Base-by-base conservation (phyloP, 2,329 filamentous ascomycete species). In the Colletotrichum tofieldiae region DNA sequence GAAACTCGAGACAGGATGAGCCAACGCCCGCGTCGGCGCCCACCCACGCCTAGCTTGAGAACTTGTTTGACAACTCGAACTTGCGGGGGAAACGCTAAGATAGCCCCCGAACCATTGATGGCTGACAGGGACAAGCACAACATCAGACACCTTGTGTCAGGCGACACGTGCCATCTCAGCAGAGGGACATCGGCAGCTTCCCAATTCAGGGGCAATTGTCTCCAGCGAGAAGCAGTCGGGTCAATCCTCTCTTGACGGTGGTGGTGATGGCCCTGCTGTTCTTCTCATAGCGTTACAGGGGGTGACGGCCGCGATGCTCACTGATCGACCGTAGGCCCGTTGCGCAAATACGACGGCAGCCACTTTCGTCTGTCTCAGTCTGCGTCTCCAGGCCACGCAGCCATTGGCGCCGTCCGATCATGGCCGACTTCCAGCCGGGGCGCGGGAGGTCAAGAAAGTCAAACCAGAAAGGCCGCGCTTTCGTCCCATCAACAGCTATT, bases 81-180 rank as follows among this genome's bases (percentile, higher is more conserved):
- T 70, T 72, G 70, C 70, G 70, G 70, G 70, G 70, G 55, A 64
- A 70, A 72, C 70, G 70, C 70, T 72, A 72, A 69, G 52, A 41
- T 60, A 60, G 51, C 63, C 51, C 59, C 58, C 54, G 45, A 69
- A 56, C 59, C 54, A 35, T 59, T 47, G 66, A 47, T 65, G 37
- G 54, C 52, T 65, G 70, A 72, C 66, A 70, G 60, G 70, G 66
- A 72, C 65, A 72, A 70, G 65, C 65, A 60, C 66, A 59, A 70
- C 70, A 69, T 70, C 59, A 55, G 65, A 70, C 65, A 69, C 47
- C n/a, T 37, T 23, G 55, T 70, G 65, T 51, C 47, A 56, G 41
- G 63, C 65, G 51, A 68, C 70, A 72, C 54, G 52, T 72, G 70
- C 59, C 23, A 41, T 47, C 29, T 55, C 32, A 29, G 47, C 32